phyloP scores from a whole-genome alignment of 106 monocot genomes.

The Vanilla planifolia region DNA sequence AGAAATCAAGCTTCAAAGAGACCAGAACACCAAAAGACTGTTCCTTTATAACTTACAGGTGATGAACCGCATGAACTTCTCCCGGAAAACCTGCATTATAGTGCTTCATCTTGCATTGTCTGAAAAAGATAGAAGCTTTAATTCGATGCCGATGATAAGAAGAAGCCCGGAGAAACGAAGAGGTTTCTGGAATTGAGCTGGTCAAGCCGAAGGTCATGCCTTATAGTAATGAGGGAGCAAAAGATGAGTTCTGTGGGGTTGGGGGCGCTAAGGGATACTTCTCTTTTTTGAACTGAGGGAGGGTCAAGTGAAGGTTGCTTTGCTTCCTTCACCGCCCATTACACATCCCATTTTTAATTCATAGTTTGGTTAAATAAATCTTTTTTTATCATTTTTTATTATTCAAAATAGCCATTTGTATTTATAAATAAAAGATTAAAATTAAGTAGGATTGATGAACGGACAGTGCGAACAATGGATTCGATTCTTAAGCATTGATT shows the following conservation, averaged over 20 bases:
- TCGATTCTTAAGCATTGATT: no score
- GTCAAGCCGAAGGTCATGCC: background rate
- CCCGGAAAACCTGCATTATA: background rate
- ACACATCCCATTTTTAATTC: no score
- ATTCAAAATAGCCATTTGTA: no score
- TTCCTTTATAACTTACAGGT: background rate
- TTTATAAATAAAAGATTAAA: no score
- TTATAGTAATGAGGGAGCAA: background rate
- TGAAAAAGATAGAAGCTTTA: background rate
- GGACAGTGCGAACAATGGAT: no score
- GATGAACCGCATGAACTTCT: background rate
- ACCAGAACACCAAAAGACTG: background rate
- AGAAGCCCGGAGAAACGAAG: background rate
- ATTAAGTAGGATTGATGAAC: no score
- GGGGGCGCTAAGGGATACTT: no score
- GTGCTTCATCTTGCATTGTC: background rate
- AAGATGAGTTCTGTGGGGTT: background rate
- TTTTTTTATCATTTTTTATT: no score
- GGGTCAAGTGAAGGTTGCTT: no score
- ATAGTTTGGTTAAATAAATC: no score
- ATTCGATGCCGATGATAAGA: background rate
- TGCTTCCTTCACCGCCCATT: no score
- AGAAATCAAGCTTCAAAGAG: background rate
- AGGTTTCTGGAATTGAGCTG: background rate
- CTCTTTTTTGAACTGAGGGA: no score